These are phyloP conservation scores for Oryza rufipogon DNA, from an alignment of 176 grass and related monocot species.

Conservation along the genomic window DNA sequence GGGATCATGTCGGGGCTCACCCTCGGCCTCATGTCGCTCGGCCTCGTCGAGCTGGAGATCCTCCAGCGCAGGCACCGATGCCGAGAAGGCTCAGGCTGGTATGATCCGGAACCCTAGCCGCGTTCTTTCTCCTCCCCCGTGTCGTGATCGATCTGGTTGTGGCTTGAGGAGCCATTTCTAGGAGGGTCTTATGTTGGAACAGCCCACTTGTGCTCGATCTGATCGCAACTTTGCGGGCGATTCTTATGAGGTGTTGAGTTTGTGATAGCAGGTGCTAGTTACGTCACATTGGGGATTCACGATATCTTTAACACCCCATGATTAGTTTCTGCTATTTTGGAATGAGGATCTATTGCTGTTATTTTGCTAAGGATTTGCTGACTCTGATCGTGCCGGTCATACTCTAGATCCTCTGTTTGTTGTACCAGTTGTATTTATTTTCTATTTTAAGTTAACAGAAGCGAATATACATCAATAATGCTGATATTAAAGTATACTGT, in stretches of 20 bases:
- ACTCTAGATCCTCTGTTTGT: neutral
- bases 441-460: neutral
- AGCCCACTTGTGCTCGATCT: neutral
- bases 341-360: neutral
- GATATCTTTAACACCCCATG: neutral
- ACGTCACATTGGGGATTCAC: constrained; percentile 12
- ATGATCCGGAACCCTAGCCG: constrained; percentile 34
- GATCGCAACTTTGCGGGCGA: neutral
- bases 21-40: constrained; percentile 97
- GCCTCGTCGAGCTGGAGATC: constrained; percentile 99
- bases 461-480: constrained; percentile 17
- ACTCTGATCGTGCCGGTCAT: neutral
- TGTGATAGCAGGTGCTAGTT: neutral
- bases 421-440: neutral
- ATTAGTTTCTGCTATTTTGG: constrained; percentile 14
- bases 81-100: constrained; percentile 97
- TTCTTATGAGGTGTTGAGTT: neutral
- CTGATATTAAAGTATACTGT: too few relatives aligned
- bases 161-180: neutral
- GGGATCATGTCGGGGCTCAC: constrained; percentile 99
- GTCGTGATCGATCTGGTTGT: constrained; percentile 27
- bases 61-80: constrained; percentile 87
- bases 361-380: neutral
- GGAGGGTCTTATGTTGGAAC: neutral
- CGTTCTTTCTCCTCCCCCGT: neutral